phyloP scores from a whole-genome alignment of 257 asterid genomes.

The Leonotis leonurus region DNA sequence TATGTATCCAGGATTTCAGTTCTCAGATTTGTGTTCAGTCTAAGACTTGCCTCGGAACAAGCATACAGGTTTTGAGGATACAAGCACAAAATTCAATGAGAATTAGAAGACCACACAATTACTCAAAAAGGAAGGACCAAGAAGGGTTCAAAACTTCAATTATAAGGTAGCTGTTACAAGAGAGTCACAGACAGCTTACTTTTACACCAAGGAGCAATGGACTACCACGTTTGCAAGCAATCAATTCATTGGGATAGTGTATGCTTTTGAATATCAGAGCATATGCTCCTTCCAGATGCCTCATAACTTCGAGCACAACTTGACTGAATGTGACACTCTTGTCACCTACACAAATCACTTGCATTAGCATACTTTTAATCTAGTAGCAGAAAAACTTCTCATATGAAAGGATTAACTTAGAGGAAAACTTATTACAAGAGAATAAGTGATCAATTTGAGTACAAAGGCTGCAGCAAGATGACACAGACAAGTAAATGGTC shows the following conservation, averaged over 20 bases:
- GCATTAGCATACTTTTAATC: neutral
- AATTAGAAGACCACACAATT: too few relatives aligned
- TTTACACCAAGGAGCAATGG: conserved; percentile 96
- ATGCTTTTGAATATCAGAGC: conserved; percentile 92
- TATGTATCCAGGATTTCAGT: neutral
- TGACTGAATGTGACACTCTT: conserved; percentile 78
- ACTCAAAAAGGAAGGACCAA: too few relatives aligned
- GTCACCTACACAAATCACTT: conserved; percentile 45
- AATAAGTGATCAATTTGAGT: neutral
- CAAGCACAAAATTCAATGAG: too few relatives aligned
- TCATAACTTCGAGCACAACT: conserved; percentile 95
- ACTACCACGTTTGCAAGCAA: conserved; percentile 99
- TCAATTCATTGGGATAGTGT: conserved; percentile 87
- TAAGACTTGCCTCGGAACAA: too few relatives aligned
- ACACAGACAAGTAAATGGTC: neutral
- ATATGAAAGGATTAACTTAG: too few relatives aligned
- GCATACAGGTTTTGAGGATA: too few relatives aligned
- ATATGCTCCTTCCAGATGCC: conserved; percentile 99
- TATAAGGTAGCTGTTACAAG: conserved; percentile 6
- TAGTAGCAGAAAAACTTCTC: neutral
- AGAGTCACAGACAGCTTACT: conserved; percentile 40
- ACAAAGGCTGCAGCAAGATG: neutral
- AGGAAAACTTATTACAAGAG: too few relatives aligned
- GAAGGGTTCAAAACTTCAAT: too few relatives aligned
- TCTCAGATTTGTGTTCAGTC: too few relatives aligned